Base-by-base conservation (phyloP, 2,329 filamentous ascomycete species). In the Colletotrichum navitas region DNA sequence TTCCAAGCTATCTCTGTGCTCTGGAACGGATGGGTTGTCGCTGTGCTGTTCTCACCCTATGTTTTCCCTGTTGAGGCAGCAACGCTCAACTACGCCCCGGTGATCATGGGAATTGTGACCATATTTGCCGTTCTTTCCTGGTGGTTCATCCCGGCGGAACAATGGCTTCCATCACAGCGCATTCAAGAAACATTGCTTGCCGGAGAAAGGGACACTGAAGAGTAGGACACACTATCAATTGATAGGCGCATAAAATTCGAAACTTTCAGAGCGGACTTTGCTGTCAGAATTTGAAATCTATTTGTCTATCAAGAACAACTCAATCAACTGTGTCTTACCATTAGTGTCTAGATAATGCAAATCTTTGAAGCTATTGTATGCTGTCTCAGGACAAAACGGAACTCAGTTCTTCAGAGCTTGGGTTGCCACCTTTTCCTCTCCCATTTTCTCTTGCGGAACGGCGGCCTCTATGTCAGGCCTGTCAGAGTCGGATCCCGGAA, bases 21-120 rank as follows among this genome's bases (percentile, higher is more conserved):
- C 54, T 86, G 85, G 85, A 86, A 86, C 61, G 84, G 79, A 0
- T 86, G 83, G 83, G 83, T 86, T 3, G 85, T 86, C 2, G 84
- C 84, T 0, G 79, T 86, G 3, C 73, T 86, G 8, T 86, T 83
- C 67, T 85, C 83, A 0, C 85, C 85, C 0, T 86, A 85, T 45
- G 73, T 74, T 12, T 86, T 84, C 47, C 84, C 84, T 0, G 84
- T 86, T 1, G 78, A 77, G 0, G 83, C 80, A 1, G 75, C 80
- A 24, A 85, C 79, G 7, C 71, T 86, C 18, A 86, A 86, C 71
- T 86, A 85, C 79, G 85, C 85, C 0, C 85, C 85, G 0, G 84
- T 87, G 16, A 87, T 87, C 68, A 86, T 87, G 84, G 83, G 76
- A 3, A 80, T 78, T 1, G 84, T 86, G 4, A 87, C 85, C 0